Conservation (phyloP, 1,284 basidiomycete species). For the Acaromyces ingoldii region DNA sequence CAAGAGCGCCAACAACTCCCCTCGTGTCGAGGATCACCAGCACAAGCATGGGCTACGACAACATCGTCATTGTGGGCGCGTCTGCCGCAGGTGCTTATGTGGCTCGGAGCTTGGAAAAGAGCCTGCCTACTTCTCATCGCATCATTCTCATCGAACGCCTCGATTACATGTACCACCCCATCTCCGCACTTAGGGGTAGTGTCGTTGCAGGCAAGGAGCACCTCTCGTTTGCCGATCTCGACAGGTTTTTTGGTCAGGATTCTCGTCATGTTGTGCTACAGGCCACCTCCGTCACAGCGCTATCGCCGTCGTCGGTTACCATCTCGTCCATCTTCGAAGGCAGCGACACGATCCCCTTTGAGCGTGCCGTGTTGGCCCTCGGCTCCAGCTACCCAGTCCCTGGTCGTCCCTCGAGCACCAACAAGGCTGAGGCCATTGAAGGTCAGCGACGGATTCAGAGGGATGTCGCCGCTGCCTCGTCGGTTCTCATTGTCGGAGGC, state of each 20-base stretch:
- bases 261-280: slow-evolving; percentile 17
- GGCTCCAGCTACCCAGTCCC: slow-evolving; percentile 21
- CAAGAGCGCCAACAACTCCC: too few species aligned
- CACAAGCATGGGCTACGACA: too few species aligned
- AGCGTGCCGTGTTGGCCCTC: slow-evolving; percentile 17
- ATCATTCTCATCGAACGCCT: slow-evolving; percentile 54
- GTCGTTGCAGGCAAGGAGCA: slow-evolving; percentile 50
- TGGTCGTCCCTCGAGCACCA: not conserved
- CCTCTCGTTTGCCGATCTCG: slow-evolving; percentile 6
- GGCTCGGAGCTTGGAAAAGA: slow-evolving; percentile 45
- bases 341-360: slow-evolving; percentile 10
- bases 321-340: not conserved
- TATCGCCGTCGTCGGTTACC: slow-evolving; percentile 1
- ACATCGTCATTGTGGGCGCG: slow-evolving; percentile 34
- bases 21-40: too few species aligned
- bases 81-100: slow-evolving; percentile 16
- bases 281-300: slow-evolving; percentile 10
- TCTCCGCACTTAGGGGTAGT: slow-evolving; percentile 51
- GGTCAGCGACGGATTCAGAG: slow-evolving; percentile 16
- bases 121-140: slow-evolving; percentile 51
- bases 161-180: slow-evolving; percentile 50
- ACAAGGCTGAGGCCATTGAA: slow-evolving; percentile 13
- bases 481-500: slow-evolving; percentile 31
- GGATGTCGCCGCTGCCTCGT: slow-evolving; percentile 16
- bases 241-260: slow-evolving; percentile 5